Conservation (phyloP, 768 basidiomycete species). For the Mycena venus region DNA sequence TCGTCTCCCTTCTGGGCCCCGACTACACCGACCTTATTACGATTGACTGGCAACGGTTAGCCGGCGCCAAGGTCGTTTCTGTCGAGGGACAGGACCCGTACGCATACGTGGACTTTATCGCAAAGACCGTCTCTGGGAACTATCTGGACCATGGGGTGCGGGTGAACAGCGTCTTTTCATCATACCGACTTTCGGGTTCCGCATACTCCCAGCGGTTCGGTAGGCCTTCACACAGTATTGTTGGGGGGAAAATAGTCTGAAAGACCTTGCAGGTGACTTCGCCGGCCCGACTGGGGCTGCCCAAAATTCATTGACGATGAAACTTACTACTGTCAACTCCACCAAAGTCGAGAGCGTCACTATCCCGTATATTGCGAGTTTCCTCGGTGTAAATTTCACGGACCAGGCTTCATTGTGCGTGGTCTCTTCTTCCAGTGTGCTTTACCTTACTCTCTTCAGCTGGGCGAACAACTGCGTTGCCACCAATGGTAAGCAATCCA, state of each 20-base stretch:
- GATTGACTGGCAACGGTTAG: slow-evolving; percentile 72
- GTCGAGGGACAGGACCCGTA: slow-evolving; percentile 69
- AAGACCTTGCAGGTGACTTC: slow-evolving; percentile 48
- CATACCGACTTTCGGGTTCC: slow-evolving; percentile 63
- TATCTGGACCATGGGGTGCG: slow-evolving; percentile 75
- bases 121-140: slow-evolving; percentile 71
- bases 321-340: slow-evolving; percentile 59
- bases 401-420: slow-evolving; percentile 66
- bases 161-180: slow-evolving; percentile 72
- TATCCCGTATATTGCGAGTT: slow-evolving; percentile 67
- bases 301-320: slow-evolving; percentile 61
- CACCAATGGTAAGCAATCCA: slow-evolving; percentile 43
- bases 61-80: slow-evolving; percentile 67
- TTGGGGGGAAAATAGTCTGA: background rate
- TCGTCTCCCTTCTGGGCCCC: slow-evolving; percentile 60
- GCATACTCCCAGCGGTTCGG: slow-evolving; percentile 72
- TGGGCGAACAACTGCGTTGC: slow-evolving; percentile 73
- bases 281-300: slow-evolving; percentile 67
- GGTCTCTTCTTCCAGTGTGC: background rate
- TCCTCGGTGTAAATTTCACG: slow-evolving; percentile 61
- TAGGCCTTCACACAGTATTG: background rate
- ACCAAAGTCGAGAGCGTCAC: slow-evolving; percentile 62
- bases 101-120: slow-evolving; percentile 68
- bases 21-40: slow-evolving; percentile 60
- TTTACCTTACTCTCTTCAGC: slow-evolving; percentile 47